Conservation (phyloP, 176 grass and related monocot genomes). For the Bonia amplexicaulis region DNA sequence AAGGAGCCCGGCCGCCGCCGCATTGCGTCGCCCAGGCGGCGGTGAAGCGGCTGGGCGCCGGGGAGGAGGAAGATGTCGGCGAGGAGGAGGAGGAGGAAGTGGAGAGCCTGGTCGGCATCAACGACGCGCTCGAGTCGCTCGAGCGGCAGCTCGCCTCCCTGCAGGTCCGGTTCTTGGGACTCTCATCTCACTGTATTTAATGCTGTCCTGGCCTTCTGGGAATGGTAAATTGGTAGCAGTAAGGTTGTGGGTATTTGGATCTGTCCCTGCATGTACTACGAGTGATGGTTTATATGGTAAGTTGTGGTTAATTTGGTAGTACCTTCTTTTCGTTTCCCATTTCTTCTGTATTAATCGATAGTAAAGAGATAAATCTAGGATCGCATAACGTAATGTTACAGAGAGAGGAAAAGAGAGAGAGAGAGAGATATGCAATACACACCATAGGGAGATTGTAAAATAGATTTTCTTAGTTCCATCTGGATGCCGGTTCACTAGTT, state of each 20-base stretch:
- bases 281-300: neutral
- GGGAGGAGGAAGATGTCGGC: neutral
- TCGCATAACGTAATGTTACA: neutral
- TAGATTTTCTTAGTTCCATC: neutral
- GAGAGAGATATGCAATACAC: neutral
- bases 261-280: neutral
- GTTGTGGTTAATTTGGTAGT: neutral
- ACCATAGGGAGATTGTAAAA: neutral
- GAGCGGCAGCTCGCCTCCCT: slow-evolving; percentile 78
- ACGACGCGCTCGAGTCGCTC: slow-evolving; percentile 67
- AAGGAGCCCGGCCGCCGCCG: neutral
- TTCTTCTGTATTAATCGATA: neutral
- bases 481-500: neutral
- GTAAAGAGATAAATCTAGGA: neutral
- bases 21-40: neutral
- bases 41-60: slow-evolving; percentile 5
- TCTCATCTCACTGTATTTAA: neutral
- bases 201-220: neutral
- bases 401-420: neutral
- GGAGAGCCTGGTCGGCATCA: slow-evolving; percentile 53
- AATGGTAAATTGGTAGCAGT: neutral
- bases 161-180: slow-evolving; percentile 38
- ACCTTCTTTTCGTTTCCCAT: neutral
- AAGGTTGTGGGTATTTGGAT: neutral
- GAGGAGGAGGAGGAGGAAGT: slow-evolving; percentile 10